Evolutionary conservation across 805 yeast genomes (phyloP).

Genomic region (Candida coleopterorum): DNA sequence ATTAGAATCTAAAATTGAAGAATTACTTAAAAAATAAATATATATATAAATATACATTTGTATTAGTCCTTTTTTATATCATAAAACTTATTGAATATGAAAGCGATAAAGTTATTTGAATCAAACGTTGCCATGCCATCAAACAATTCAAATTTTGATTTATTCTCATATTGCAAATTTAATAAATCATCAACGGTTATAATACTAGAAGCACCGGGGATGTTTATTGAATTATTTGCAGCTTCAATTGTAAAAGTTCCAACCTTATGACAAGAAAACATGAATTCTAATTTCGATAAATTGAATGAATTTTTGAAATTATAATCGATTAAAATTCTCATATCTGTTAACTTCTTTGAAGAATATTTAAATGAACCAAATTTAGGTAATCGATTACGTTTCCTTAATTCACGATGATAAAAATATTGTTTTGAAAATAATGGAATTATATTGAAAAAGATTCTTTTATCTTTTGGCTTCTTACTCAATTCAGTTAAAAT

Average conservation of each 20-base stretch:
- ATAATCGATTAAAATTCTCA: constrained; percentile 58
- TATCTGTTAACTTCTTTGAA: constrained; percentile 69
- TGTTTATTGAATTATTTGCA: constrained; percentile 64
- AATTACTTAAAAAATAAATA: constrained; percentile 38
- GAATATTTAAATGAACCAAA: constrained; percentile 78
- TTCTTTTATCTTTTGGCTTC: constrained; percentile 43
- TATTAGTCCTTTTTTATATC: constrained; percentile 39
- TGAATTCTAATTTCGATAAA: constrained; percentile 64
- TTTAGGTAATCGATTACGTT: constrained; percentile 60
- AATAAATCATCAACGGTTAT: constrained; percentile 70
- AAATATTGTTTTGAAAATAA: constrained; percentile 71
- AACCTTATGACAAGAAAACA: constrained; percentile 69
- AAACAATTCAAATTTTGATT: constrained; percentile 50
- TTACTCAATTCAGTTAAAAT: constrained; percentile 41
- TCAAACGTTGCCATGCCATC: constrained; percentile 66
- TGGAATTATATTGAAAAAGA: constrained; percentile 40
- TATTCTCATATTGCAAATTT: constrained; percentile 67
- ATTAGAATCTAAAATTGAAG: constrained; percentile 59
- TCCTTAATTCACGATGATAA: constrained; percentile 66
- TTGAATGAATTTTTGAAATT: constrained; percentile 32
- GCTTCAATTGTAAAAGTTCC: constrained; percentile 75
- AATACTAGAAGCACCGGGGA: constrained; percentile 51
- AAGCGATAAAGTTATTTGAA: constrained; percentile 60
- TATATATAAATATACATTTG: too few relatives aligned
- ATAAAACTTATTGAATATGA: constrained; percentile 74